These are phyloP conservation scores for Cystobasidium sp. DNA, from an alignment of 1,284 basidiomycete species.

Conservation along the genomic window DNA sequence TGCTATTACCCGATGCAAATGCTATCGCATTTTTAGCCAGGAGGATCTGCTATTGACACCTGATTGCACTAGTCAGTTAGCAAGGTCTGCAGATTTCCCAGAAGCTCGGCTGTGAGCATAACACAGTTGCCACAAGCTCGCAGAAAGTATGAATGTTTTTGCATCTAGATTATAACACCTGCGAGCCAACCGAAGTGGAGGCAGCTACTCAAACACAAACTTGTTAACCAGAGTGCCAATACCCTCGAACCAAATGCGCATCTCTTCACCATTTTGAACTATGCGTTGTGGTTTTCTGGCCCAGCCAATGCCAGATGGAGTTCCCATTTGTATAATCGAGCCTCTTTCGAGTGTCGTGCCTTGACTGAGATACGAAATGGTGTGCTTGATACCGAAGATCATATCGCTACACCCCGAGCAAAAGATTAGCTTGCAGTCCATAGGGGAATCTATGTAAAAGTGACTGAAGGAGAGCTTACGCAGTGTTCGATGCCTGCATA, in stretches of 20 bases:
- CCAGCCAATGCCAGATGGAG: constrained; percentile 40
- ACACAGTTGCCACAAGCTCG: too few species aligned
- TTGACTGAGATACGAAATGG: constrained; percentile 27
- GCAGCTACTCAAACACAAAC: constrained; percentile 18
- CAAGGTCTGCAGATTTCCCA: too few species aligned
- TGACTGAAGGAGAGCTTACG: constrained; percentile 5
- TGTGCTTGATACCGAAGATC: constrained; percentile 33
- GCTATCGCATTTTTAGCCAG: too few species aligned
- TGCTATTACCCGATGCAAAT: too few species aligned
- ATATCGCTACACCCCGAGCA: constrained; percentile 17
- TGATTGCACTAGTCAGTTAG: too few species aligned
- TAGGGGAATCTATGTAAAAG: neutral
- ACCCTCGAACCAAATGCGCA: constrained; percentile 31
- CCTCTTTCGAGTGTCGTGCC: constrained; percentile 33
- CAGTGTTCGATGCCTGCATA: constrained; percentile 28
- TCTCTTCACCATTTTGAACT: constrained; percentile 30
- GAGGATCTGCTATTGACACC: too few species aligned
- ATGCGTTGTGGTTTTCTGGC: constrained; percentile 13
- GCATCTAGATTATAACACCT: too few species aligned
- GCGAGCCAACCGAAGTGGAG: neutral
- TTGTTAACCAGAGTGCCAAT: constrained; percentile 37
- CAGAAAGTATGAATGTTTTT: too few species aligned
- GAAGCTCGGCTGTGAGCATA: too few species aligned
- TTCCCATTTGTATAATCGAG: constrained; percentile 31
- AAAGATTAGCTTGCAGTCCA: too few species aligned